A percentile compares a stretch with the other conserved stretches of the same genome.
Evolutionary conservation across 2,329 filamentous ascomycete species (phyloP).

Genomic region (Cadophora luteo-olivacea): DNA sequence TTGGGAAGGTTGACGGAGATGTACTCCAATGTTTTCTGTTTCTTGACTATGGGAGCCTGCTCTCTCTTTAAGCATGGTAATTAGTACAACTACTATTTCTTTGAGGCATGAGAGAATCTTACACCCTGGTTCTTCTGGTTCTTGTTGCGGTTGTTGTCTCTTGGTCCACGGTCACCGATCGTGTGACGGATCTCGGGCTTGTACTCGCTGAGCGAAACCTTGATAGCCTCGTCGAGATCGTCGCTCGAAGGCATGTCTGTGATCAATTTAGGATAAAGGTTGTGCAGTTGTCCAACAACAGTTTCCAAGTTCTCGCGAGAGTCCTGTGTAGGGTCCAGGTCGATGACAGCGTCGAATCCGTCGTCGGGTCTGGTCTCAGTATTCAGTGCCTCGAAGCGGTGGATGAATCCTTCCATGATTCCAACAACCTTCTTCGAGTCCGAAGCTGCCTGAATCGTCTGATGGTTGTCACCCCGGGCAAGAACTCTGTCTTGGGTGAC

Average conservation of each 20-base stretch:
- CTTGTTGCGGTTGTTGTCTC: constrained; percentile 49
- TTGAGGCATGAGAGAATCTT: constrained; percentile 39
- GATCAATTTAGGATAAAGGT: constrained; percentile 80
- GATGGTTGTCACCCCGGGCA: constrained; percentile 91
- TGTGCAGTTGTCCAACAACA: constrained; percentile 73
- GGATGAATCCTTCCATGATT: constrained; percentile 95
- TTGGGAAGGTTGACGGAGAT: constrained; percentile 64
- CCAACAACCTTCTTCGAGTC: constrained; percentile 75
- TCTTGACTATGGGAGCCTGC: constrained; percentile 48
- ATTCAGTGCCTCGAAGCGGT: constrained; percentile 82
- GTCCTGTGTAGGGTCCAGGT: constrained; percentile 78
- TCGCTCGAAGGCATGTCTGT: constrained; percentile 71
- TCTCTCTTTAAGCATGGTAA: constrained; percentile 29
- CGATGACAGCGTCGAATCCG: constrained; percentile 82
- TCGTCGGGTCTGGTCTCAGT: constrained; percentile 73
- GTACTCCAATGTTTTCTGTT: constrained; percentile 66
- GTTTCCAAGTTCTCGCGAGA: constrained; percentile 88
- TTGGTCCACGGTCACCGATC: constrained; percentile 64
- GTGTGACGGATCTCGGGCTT: constrained; percentile 77
- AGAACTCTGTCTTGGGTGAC: constrained; percentile 82
- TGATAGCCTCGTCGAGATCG: constrained; percentile 81
- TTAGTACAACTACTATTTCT: constrained; percentile 14
- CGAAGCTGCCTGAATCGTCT: constrained; percentile 90
- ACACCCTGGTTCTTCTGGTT: constrained; percentile 45
- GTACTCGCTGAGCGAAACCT: constrained; percentile 77